Percentiles rank a stretch among this genome's conserved stretches.
These are phyloP conservation scores for Marasmius sp. DNA, from an alignment of 1,284 basidiomycete species.

Conservation along the genomic window DNA sequence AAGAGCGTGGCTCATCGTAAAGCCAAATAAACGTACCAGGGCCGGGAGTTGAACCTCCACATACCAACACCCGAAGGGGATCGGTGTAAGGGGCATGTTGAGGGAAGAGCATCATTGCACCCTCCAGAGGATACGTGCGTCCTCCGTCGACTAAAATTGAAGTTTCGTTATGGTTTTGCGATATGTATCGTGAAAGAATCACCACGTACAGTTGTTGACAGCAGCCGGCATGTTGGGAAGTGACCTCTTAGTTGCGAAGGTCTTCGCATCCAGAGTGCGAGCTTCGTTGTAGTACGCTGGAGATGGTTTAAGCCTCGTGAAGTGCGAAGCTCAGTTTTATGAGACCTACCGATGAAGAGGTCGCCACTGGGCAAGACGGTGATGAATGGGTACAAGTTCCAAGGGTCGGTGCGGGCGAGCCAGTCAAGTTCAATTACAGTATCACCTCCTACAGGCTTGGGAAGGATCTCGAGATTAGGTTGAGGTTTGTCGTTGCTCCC, in stretches of 20 bases:
- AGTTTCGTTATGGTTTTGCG: not conserved
- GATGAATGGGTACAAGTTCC: slow-evolving; percentile 78
- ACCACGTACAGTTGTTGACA: slow-evolving; percentile 60
- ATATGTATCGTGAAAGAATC: not conserved
- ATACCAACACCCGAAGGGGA: slow-evolving; percentile 66
- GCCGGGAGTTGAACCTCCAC: slow-evolving; percentile 69
- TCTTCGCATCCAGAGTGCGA: slow-evolving; percentile 65
- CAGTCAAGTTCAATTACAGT: slow-evolving; percentile 43
- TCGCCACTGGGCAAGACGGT: slow-evolving; percentile 63
- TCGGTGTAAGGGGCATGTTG: slow-evolving; percentile 70
- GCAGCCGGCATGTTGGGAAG: slow-evolving; percentile 74
- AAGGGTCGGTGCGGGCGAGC: slow-evolving; percentile 62
- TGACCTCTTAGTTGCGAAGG: slow-evolving; percentile 55
- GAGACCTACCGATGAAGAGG: slow-evolving; percentile 61
- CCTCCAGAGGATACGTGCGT: slow-evolving; percentile 77
- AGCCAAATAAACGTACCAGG: slow-evolving; percentile 29
- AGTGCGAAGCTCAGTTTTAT: not conserved
- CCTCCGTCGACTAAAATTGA: slow-evolving; percentile 51
- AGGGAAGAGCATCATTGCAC: slow-evolving; percentile 68
- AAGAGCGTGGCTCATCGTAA: not conserved
- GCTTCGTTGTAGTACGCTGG: slow-evolving; percentile 78
- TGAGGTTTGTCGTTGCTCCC: slow-evolving; percentile 67
- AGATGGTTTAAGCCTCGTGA: not conserved
- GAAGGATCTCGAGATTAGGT: slow-evolving; percentile 64
- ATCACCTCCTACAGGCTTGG: slow-evolving; percentile 41